These are phyloP conservation scores for Nicotiana obtusifolia DNA, from an alignment of 257 asterid genomes.

Conservation along the genomic window DNA sequence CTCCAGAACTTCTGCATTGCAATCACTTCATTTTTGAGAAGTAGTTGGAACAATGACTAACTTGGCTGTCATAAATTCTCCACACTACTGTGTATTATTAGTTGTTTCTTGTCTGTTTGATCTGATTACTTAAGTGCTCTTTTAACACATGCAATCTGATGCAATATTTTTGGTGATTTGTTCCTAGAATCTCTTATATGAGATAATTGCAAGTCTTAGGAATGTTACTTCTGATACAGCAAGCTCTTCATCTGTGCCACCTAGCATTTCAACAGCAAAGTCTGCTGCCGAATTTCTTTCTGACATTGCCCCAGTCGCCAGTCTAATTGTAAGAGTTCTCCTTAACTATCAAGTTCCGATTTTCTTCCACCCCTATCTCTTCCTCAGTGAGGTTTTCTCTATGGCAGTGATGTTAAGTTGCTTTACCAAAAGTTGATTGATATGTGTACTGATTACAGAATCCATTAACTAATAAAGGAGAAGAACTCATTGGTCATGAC, in stretches of 20 bases:
- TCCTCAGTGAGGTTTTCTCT: background rate
- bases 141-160: constrained; percentile 16
- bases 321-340: constrained; percentile 30
- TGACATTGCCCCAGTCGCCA: constrained; percentile 56
- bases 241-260: constrained; percentile 80
- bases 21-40: background rate
- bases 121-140: background rate
- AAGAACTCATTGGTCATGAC: constrained; percentile 29
- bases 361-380: background rate
- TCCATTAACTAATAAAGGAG: constrained; percentile 47
- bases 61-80: background rate
- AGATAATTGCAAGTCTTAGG: constrained; percentile 74
- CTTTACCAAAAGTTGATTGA: background rate
- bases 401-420: background rate
- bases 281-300: constrained; percentile 68
- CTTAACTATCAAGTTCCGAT: background rate
- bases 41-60: background rate
- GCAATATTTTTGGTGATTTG: constrained; percentile 8
- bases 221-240: constrained; percentile 61
- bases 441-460: constrained; percentile 42
- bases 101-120: background rate
- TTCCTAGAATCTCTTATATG: constrained; percentile 61
- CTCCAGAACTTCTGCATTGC: background rate
- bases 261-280: constrained; percentile 47
- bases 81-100: background rate